Percentiles rank a stretch among this genome's conserved stretches.
Conservation (phyloP, 2,329 filamentous ascomycete species). For the Blastomyces silverae region DNA sequence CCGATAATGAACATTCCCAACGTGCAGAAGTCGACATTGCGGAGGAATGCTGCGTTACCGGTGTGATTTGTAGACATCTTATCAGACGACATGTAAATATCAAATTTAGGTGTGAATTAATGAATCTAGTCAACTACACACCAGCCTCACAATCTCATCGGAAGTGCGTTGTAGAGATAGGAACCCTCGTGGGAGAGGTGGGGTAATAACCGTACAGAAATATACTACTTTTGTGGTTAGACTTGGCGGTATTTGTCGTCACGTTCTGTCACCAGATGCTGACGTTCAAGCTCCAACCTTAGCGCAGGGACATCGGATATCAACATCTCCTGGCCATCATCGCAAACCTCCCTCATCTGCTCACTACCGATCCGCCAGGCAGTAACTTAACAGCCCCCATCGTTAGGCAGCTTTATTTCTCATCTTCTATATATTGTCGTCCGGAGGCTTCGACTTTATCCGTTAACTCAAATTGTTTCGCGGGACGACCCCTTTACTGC, state of each 20-base stretch:
- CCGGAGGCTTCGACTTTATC: neutral
- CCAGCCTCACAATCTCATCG: neutral
- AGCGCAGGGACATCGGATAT: neutral
- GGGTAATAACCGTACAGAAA: neutral
- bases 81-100: neutral
- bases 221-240: no score
- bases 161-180: neutral
- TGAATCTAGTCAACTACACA: neutral
- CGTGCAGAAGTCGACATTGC: constrained; percentile 51
- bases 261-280: neutral
- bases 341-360: constrained; percentile 2
- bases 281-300: neutral
- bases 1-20: constrained; percentile 60
- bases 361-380: neutral
- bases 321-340: constrained; percentile 5
- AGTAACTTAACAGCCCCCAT: neutral
- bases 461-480: neutral
- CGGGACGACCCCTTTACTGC: neutral
- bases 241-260: constrained; percentile 1
- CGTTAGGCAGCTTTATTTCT: constrained; percentile 7
- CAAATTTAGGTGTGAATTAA: neutral
- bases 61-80: constrained; percentile 7
- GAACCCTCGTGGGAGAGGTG: neutral
- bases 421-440: neutral
- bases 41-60: neutral